Percentiles rank a stretch among this genome's conserved stretches.
Conservation (phyloP, 345 rosid genomes). For the Aquilaria yunnanensis region DNA sequence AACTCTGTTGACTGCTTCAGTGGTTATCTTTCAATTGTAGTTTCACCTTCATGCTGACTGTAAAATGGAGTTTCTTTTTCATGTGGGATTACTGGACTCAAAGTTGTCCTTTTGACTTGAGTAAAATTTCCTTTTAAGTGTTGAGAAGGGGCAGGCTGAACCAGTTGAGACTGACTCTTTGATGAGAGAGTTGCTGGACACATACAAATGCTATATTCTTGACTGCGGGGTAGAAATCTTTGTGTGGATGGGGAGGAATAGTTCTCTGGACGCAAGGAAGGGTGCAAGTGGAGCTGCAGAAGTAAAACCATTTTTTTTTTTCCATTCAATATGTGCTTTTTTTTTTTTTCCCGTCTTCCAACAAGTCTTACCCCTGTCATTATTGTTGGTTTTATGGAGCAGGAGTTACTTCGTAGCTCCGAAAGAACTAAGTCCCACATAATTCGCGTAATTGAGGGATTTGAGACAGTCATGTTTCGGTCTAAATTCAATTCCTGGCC, state of each 20-base stretch:
- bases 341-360: conserved; percentile 8
- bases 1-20: not conserved
- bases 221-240: conserved; percentile 84
- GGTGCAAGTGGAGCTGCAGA: conserved; percentile 77
- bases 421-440: conserved; percentile 57
- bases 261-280: conserved; percentile 86
- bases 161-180: conserved; percentile 65
- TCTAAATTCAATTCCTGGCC: conserved; percentile 96
- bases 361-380: not conserved
- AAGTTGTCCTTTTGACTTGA: conserved; percentile 20
- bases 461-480: conserved; percentile 86
- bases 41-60: not conserved
- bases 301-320: conserved; percentile 31
- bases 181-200: conserved; percentile 66
- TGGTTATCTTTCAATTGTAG: too few relatives aligned
- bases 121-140: conserved; percentile 41
- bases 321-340: conserved; percentile 6
- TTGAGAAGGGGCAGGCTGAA: conserved; percentile 79
- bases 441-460: conserved; percentile 89
- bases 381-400: conserved; percentile 17
- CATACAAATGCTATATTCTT: conserved; percentile 76
- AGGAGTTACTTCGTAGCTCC: conserved; percentile 59
- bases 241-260: conserved; percentile 91
- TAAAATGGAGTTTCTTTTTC: not conserved
- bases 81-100: conserved; percentile 4